phyloP scores from a whole-genome alignment of 208 protist species.

The Crithidia acanthocephali region DNA sequence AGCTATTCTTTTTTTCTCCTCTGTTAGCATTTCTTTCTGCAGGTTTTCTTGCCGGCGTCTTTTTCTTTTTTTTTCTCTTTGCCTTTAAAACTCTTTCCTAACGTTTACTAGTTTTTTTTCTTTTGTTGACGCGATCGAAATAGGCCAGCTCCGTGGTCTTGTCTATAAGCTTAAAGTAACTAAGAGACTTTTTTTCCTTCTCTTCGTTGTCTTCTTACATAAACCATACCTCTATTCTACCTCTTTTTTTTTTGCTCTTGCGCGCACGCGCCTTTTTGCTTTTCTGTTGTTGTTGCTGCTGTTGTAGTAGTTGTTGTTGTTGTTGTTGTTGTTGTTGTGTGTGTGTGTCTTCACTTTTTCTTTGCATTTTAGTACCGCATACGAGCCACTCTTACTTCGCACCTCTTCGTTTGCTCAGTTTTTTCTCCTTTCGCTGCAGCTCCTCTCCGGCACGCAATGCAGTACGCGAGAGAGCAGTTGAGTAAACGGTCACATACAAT shows the following conservation, averaged over 20 bases:
- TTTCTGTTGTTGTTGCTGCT: not conserved
- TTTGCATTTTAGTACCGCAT: not conserved
- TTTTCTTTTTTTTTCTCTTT: not conserved
- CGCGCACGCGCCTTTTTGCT: not conserved
- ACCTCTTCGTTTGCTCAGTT: slow-evolving; percentile 4
- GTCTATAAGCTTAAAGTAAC: not conserved
- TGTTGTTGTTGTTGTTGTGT: too few species aligned
- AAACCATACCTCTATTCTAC: too few species aligned
- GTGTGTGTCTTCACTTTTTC: not conserved
- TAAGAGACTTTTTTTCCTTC: not conserved
- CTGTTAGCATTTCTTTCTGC: not conserved
- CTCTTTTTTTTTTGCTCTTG: too few species aligned
- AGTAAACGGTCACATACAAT: too few species aligned
- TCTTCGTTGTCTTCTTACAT: not conserved
- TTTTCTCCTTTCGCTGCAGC: slow-evolving; percentile 1
- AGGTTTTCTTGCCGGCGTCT: not conserved
- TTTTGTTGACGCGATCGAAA: slow-evolving; percentile 1
- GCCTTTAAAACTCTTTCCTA: not conserved
- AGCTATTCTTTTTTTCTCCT: not conserved
- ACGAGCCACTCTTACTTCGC: too few species aligned
- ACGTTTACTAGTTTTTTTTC: not conserved
- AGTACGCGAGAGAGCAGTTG: too few species aligned
- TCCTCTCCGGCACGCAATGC: too few species aligned
- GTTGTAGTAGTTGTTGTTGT: too few species aligned
- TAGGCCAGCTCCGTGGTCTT: not conserved